Percentiles rank a stretch among this genome's conserved stretches.
Evolutionary conservation across 2,329 filamentous ascomycete species (phyloP).

Genomic region (Lizonia empirigonia): DNA sequence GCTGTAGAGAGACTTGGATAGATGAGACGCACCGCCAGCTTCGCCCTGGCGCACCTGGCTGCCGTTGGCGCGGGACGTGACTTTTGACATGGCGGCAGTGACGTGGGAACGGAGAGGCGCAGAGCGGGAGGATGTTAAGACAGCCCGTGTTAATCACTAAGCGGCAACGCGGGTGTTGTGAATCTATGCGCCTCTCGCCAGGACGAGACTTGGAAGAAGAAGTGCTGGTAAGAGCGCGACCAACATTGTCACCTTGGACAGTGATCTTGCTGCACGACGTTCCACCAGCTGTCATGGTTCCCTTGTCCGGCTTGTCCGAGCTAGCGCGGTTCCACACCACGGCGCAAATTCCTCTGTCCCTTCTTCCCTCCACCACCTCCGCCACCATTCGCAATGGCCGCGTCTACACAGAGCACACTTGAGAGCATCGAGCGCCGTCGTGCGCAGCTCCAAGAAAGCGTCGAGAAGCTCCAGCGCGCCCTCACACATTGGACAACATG

Average conservation of each 20-base stretch:
- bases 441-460: constrained; percentile 74
- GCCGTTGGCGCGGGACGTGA: constrained; percentile 34
- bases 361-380: constrained; percentile 5
- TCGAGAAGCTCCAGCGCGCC: constrained; percentile 73
- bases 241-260: background rate
- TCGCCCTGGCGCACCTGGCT: constrained; percentile 37
- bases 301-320: constrained; percentile 21
- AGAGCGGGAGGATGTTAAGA: background rate
- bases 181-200: background rate
- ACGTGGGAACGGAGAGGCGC: constrained; percentile 1
- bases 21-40: constrained; percentile 47
- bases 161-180: background rate
- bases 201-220: background rate
- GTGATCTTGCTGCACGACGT: background rate
- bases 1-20: constrained; percentile 38
- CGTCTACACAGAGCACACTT: constrained; percentile 56
- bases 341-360: constrained; percentile 1
- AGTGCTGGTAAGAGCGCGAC: background rate
- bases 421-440: constrained; percentile 76
- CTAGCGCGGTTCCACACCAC: constrained; percentile 20
- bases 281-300: constrained; percentile 12
- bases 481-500: constrained; percentile 88
- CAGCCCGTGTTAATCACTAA: background rate
- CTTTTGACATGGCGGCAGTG: constrained; percentile 42
- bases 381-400: constrained; percentile 29